These are phyloP conservation scores for Ogataea degrootiae DNA, from an alignment of 805 yeast species.

Conservation along the genomic window DNA sequence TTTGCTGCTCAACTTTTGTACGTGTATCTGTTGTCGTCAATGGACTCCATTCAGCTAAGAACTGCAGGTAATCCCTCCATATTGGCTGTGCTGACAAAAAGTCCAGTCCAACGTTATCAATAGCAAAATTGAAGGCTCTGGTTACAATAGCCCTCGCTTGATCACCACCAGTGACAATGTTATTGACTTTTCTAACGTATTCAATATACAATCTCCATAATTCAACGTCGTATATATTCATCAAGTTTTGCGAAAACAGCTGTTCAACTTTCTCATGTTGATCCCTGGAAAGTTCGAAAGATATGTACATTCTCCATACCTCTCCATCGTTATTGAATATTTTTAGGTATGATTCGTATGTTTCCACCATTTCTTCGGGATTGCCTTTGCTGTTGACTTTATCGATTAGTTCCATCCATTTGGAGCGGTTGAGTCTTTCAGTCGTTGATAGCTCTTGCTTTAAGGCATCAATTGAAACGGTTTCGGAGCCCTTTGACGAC, in stretches of 20 bases:
- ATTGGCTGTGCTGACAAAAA: conserved; percentile 55
- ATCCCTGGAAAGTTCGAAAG: conserved; percentile 56
- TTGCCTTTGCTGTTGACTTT: conserved; percentile 47
- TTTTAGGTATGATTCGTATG: conserved; percentile 55
- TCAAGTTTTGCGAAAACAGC: conserved; percentile 60
- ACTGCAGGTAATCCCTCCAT: conserved; percentile 82
- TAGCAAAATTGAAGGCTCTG: conserved; percentile 80
- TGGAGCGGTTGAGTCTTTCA: conserved; percentile 47
- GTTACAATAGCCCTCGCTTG: conserved; percentile 67
- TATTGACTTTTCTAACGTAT: conserved; percentile 68
- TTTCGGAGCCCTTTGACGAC: conserved; percentile 28
- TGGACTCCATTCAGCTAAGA: conserved; percentile 75
- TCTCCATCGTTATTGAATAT: conserved; percentile 65
- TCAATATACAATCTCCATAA: conserved; percentile 75
- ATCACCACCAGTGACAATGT: conserved; percentile 76
- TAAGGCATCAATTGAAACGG: conserved; percentile 46
- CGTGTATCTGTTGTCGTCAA: conserved; percentile 79
- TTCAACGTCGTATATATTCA: conserved; percentile 56
- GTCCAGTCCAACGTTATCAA: conserved; percentile 75
- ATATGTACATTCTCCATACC: conserved; percentile 73
- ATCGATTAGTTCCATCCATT: conserved; percentile 55
- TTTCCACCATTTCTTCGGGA: conserved; percentile 52
- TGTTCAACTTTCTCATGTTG: conserved; percentile 62
- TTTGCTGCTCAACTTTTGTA: conserved; percentile 68
- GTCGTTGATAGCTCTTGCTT: conserved; percentile 45